Evolutionary conservation across 2,329 filamentous ascomycete genomes (phyloP).

Genomic region (Teratosphaeria viscida): DNA sequence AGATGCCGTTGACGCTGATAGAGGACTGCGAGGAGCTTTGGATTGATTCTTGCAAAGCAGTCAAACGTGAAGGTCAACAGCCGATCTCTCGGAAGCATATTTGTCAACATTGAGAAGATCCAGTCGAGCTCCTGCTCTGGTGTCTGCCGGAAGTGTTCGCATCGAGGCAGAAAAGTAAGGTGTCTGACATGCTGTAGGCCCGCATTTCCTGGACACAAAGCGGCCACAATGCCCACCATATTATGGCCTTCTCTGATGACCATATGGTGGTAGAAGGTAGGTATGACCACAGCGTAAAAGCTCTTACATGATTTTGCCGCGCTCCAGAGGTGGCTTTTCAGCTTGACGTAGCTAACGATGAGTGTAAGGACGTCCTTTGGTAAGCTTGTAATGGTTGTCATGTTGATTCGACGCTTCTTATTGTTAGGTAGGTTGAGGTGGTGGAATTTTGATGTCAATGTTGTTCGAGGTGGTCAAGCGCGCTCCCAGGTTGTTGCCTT

Average conservation of each 20-base stretch:
- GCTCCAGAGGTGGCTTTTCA: neutral
- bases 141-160: neutral
- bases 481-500: neutral
- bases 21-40: neutral
- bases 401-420: neutral
- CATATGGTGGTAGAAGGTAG: neutral
- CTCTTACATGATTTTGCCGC: neutral
- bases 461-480: neutral
- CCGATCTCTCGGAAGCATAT: neutral
- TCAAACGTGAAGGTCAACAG: neutral
- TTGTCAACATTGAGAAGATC: neutral
- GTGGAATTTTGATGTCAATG: neutral
- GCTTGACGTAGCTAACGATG: neutral
- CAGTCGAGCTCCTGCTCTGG: neutral
- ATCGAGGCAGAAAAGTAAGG: neutral
- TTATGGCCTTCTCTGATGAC: neutral
- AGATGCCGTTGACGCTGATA: neutral
- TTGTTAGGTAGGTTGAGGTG: neutral
- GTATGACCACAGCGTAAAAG: neutral
- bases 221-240: neutral
- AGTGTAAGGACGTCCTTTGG: neutral
- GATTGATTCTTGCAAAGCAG: neutral
- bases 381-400: neutral
- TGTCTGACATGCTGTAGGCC: slow-evolving; percentile 1
- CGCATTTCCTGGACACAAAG: neutral